These are phyloP conservation scores for Solioccasus polychromus DNA, from an alignment of 768 basidiomycete species.

Conservation along the genomic window DNA sequence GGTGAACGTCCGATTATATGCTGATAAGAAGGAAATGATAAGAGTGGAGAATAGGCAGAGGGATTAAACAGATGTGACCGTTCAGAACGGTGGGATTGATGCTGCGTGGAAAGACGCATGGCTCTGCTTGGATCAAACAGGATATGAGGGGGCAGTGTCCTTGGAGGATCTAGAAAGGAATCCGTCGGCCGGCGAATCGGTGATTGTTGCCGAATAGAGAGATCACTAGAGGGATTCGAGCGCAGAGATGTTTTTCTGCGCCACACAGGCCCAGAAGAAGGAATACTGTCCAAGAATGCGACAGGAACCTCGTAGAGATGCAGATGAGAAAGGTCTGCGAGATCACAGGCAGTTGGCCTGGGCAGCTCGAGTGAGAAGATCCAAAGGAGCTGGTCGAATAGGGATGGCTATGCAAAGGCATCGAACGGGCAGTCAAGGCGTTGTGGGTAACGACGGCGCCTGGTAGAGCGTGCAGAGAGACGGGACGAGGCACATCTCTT, in stretches of 20 bases:
- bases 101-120: constrained; percentile 40
- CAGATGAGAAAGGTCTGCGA: constrained; percentile 68
- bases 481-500: constrained; percentile 38
- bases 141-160: constrained; percentile 33
- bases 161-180: constrained; percentile 20
- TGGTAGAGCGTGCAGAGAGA: constrained; percentile 34
- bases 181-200: constrained; percentile 31
- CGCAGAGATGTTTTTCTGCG: constrained; percentile 54
- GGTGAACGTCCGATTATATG: constrained; percentile 27
- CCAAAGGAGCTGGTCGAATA: constrained; percentile 69
- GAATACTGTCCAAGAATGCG: constrained; percentile 19
- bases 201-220: constrained; percentile 16
- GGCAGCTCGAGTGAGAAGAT: constrained; percentile 54
- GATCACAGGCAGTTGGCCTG: constrained; percentile 48
- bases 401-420: constrained; percentile 28
- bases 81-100: constrained; percentile 15
- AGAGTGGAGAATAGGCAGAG: constrained; percentile 9
- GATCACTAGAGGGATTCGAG: constrained; percentile 34
- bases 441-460: constrained; percentile 41
- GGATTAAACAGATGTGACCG: not conserved
- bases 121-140: constrained; percentile 48
- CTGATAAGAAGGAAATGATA: constrained; percentile 25
- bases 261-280: constrained; percentile 53
- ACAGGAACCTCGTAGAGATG: constrained; percentile 29
- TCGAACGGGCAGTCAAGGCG: constrained; percentile 41